Percentiles rank a stretch among this genome's conserved stretches.
phyloP scores from a whole-genome alignment of 1,284 basidiomycete genomes.

The Fistulinella staudtii region DNA sequence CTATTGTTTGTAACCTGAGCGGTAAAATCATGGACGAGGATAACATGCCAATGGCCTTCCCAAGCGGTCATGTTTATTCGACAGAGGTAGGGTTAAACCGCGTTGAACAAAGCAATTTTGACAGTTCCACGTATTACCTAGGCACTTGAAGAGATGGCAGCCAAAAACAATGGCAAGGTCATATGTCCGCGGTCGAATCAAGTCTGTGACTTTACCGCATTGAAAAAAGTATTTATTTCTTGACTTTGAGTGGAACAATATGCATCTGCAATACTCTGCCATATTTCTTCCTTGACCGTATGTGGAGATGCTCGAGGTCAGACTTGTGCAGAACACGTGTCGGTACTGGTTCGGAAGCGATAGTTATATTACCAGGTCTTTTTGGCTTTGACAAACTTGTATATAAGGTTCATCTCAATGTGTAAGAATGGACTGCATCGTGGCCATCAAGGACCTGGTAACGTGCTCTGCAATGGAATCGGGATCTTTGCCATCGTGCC shows the following conservation, averaged over 20 bases:
- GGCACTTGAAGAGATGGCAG: constrained; percentile 83
- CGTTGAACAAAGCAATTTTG: constrained; percentile 3
- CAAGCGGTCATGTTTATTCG: constrained; percentile 91
- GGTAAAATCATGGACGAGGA: constrained; percentile 94
- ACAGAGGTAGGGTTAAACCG: constrained; percentile 58
- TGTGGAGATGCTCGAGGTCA: not conserved
- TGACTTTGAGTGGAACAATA: constrained; percentile 24
- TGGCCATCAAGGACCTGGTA: constrained; percentile 17
- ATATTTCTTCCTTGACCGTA: not conserved
- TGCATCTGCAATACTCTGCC: not conserved
- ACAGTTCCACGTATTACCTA: too few species aligned
- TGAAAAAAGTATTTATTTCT: constrained; percentile 89
- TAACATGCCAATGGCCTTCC: constrained; percentile 89
- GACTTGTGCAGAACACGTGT: constrained; percentile 14
- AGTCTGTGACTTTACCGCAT: constrained; percentile 57
- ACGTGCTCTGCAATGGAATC: constrained; percentile 27
- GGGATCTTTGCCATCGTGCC: constrained; percentile 23
- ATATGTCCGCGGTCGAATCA: constrained; percentile 77
- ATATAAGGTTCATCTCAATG: constrained; percentile 20
- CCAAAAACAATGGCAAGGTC: constrained; percentile 68
- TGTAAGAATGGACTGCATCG: constrained; percentile 2
- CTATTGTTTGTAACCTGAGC: constrained; percentile 86
- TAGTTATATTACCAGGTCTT: constrained; percentile 9
- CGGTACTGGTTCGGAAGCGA: constrained; percentile 31
- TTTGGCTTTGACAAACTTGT: constrained; percentile 13